Evolutionary conservation across 2,329 filamentous ascomycete genomes (phyloP).

Genomic region (Monosporascus cannonballus): DNA sequence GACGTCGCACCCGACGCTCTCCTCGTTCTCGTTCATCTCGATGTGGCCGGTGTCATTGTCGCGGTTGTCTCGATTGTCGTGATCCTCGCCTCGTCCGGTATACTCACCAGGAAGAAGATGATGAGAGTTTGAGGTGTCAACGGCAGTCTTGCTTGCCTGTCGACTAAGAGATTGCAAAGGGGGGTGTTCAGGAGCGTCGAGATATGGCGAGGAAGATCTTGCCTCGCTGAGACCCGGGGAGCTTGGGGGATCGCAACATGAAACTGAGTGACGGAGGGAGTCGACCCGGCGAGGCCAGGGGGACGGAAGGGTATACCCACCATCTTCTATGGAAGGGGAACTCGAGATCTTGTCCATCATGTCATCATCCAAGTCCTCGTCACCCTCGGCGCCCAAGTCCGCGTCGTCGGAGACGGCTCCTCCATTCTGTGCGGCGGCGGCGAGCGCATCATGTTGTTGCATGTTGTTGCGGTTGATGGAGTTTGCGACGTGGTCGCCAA

Average conservation of each 20-base stretch:
- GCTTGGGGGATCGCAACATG: constrained; percentile 23
- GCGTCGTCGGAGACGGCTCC: constrained; percentile 50
- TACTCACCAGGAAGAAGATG: constrained; percentile 47
- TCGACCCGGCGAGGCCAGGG: constrained; percentile 39
- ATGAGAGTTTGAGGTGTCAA: constrained; percentile 26
- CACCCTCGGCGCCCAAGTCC: constrained; percentile 62
- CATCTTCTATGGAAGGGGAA: constrained; percentile 97
- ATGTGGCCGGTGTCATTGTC: constrained; percentile 26
- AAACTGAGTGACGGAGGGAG: constrained; percentile 30
- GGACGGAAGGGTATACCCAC: constrained; percentile 61
- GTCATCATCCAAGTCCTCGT: constrained; percentile 78
- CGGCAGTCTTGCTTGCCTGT: constrained; percentile 29
- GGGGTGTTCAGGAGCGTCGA: constrained; percentile 29
- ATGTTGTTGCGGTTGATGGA: constrained; percentile 34
- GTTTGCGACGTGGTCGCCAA: constrained; percentile 33
- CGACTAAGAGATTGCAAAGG: constrained; percentile 19
- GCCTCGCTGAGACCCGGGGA: constrained; percentile 26
- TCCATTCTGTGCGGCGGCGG: constrained; percentile 57
- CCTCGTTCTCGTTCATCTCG: constrained; percentile 29
- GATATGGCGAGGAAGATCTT: constrained; percentile 37
- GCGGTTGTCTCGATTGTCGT: constrained; percentile 24
- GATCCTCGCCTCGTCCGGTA: constrained; percentile 20
- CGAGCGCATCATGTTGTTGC: constrained; percentile 51
- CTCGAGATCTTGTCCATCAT: constrained; percentile 99
- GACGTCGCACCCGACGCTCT: constrained; percentile 19